Evolutionary conservation across 768 basidiomycete genomes (phyloP).

Genomic region (Leucosporidium creatinivorum): DNA sequence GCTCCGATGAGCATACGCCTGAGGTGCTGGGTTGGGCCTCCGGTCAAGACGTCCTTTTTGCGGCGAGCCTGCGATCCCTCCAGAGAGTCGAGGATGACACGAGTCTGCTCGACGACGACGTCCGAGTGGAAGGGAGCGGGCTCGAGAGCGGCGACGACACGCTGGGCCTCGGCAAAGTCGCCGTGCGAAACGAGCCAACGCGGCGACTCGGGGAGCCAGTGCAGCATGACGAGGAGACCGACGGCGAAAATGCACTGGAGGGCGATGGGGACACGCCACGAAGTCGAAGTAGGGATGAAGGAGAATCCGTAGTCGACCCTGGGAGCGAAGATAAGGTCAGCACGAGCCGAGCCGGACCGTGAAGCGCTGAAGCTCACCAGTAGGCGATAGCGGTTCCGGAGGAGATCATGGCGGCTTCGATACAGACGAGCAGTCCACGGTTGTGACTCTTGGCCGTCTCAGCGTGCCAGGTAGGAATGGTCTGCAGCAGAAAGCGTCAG

Average conservation of each 20-base stretch:
- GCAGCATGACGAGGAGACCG: slow-evolving; percentile 41
- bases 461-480: slow-evolving; percentile 58
- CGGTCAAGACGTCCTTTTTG: slow-evolving; percentile 31
- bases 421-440: slow-evolving; percentile 58
- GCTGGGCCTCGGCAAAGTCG: neutral
- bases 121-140: neutral
- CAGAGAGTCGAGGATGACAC: slow-evolving; percentile 21
- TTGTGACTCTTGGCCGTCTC: slow-evolving; percentile 58
- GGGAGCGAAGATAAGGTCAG: too few species aligned
- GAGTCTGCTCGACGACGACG: neutral
- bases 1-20: slow-evolving; percentile 53
- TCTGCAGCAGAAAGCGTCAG: slow-evolving; percentile 29
- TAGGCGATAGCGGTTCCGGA: slow-evolving; percentile 60
- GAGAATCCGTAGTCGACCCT: slow-evolving; percentile 45
- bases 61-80: slow-evolving; percentile 30
- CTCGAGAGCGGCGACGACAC: neutral
- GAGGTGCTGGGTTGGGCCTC: slow-evolving; percentile 50
- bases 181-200: slow-evolving; percentile 14
- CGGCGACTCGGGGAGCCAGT: slow-evolving; percentile 43
- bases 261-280: slow-evolving; percentile 48
- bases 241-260: slow-evolving; percentile 46
- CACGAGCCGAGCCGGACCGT: too few species aligned
- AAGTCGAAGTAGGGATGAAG: slow-evolving; percentile 38
- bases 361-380: slow-evolving; percentile 43
- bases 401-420: slow-evolving; percentile 51